A percentile compares a stretch with the other conserved stretches of the same genome.
These are phyloP conservation scores for Pouteria glomerata DNA, from an alignment of 148 eudicot genomes.

Conservation along the genomic window DNA sequence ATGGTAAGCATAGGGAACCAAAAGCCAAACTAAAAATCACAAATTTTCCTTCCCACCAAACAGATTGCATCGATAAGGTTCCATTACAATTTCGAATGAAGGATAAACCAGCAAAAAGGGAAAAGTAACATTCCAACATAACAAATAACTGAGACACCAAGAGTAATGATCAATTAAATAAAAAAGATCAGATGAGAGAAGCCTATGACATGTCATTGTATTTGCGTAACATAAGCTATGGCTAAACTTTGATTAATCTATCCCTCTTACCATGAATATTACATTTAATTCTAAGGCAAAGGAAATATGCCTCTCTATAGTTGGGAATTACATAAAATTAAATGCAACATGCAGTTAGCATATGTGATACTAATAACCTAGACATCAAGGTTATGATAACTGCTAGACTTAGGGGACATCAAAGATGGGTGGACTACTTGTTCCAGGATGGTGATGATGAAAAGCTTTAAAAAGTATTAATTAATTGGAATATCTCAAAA, in stretches of 20 bases:
- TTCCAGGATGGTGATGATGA: too few relatives aligned
- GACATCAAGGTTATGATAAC: background rate
- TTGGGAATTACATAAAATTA: background rate
- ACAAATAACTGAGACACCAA: background rate
- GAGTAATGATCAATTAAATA: background rate
- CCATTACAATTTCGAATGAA: too few relatives aligned
- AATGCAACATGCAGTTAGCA: background rate
- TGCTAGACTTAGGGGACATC: too few relatives aligned
- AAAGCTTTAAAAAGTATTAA: too few relatives aligned
- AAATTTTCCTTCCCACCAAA: too few relatives aligned
- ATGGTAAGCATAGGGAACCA: too few relatives aligned
- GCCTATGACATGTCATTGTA: background rate
- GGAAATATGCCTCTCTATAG: background rate
- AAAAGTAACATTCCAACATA: background rate
- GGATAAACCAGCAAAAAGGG: background rate
- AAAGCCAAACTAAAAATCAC: too few relatives aligned
- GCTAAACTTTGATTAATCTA: background rate
- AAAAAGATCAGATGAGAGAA: conserved; percentile 4
- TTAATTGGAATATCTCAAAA: too few relatives aligned
- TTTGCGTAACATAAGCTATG: background rate
- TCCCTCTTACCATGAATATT: background rate
- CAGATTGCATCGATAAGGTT: too few relatives aligned
- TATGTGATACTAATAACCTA: too few relatives aligned
- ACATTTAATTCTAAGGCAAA: background rate
- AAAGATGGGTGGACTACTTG: too few relatives aligned